Percentiles rank a stretch among this genome's conserved stretches.
phyloP scores from a whole-genome alignment of 148 eudicot species.

The Cornus controversa region DNA sequence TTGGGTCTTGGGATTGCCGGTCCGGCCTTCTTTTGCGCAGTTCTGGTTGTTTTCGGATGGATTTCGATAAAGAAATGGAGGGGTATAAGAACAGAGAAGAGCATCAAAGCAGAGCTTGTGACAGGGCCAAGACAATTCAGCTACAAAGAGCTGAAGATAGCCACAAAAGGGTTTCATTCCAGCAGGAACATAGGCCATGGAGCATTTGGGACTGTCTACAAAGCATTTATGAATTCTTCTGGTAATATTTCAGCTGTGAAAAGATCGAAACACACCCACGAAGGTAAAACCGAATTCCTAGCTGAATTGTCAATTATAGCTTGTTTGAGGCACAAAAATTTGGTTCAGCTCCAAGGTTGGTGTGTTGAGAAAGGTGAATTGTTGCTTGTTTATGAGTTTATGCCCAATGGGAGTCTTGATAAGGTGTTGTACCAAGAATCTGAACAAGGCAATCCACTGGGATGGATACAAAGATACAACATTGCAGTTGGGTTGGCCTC shows the following conservation, averaged over 20 bases:
- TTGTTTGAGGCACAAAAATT: constrained; percentile 44
- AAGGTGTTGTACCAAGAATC: constrained; percentile 38
- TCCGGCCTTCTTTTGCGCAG: constrained; percentile 47
- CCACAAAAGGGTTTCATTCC: constrained; percentile 66
- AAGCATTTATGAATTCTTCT: constrained; percentile 45
- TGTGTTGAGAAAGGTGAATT: constrained; percentile 51
- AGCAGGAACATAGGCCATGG: constrained; percentile 68
- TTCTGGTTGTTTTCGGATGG: constrained; percentile 50
- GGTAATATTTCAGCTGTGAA: constrained; percentile 65
- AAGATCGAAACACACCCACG: constrained; percentile 65
- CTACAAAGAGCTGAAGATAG: constrained; percentile 60
- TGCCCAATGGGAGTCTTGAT: constrained; percentile 28
- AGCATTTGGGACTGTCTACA: constrained; percentile 83
- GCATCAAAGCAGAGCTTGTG: constrained; percentile 49
- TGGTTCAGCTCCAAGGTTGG: constrained; percentile 63
- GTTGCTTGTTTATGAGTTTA: constrained; percentile 52
- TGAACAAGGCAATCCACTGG: constrained; percentile 30
- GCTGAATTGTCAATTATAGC: constrained; percentile 51
- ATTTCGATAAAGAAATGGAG: constrained; percentile 51
- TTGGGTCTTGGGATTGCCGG: constrained; percentile 60
- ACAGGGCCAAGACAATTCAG: constrained; percentile 67
- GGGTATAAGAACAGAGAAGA: constrained; percentile 38
- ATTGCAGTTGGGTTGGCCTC: constrained; percentile 80
- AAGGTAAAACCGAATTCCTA: constrained; percentile 62
- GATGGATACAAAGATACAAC: constrained; percentile 61